These are phyloP conservation scores for Hymenoscyphus fructigenus DNA, from an alignment of 2,329 filamentous ascomycete genomes.

Conservation along the genomic window DNA sequence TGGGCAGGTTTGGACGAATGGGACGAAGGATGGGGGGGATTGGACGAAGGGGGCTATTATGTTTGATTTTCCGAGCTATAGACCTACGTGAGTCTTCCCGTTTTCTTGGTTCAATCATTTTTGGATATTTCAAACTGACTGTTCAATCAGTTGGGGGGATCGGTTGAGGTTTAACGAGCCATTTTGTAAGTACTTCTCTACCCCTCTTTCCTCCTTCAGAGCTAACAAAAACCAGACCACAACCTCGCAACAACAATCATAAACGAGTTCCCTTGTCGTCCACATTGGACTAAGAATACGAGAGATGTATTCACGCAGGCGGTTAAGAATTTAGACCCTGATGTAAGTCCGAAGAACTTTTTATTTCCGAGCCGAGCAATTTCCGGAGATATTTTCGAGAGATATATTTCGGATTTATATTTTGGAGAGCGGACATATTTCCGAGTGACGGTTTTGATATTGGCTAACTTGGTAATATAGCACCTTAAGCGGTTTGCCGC, in stretches of 20 bases:
- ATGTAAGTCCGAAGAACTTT: constrained; percentile 13
- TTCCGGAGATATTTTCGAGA: too few species aligned
- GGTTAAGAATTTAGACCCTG: constrained; percentile 19
- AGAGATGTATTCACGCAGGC: constrained; percentile 20
- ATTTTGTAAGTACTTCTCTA: constrained; percentile 18
- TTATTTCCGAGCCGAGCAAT: not conserved
- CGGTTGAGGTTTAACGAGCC: constrained; percentile 23
- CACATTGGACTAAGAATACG: constrained; percentile 26
- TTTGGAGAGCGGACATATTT: not conserved
- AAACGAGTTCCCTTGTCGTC: constrained; percentile 24
- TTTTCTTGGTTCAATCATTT: too few species aligned
- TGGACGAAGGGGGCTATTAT: constrained; percentile 25
- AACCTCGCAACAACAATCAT: constrained; percentile 19
- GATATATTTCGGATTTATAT: not conserved
- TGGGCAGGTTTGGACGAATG: constrained; percentile 17
- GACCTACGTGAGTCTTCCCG: constrained; percentile 11
- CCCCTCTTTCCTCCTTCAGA: not conserved
- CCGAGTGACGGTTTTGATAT: not conserved
- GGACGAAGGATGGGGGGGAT: constrained; percentile 15
- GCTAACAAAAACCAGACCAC: constrained; percentile 17
- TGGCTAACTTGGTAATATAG: constrained; percentile 5
- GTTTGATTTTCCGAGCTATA: constrained; percentile 24
- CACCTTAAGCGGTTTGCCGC: constrained; percentile 18
- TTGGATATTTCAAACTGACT: too few species aligned
- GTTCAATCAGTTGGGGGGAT: constrained; percentile 19